phyloP scores from a whole-genome alignment of 441 rosid genomes.

The Bruguiera hainesii region DNA sequence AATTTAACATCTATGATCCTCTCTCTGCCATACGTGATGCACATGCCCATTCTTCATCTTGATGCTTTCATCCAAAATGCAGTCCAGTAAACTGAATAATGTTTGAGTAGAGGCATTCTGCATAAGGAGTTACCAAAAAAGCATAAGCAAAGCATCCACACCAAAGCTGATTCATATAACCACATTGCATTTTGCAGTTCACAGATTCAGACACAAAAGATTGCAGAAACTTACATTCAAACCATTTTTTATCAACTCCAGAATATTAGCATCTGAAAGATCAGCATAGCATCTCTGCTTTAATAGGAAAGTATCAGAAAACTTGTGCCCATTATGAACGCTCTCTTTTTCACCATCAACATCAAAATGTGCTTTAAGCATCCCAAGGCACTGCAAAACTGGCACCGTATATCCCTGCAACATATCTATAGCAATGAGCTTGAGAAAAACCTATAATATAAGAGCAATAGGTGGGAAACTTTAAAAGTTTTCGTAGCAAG shows the following conservation, averaged over 20 bases:
- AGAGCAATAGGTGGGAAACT: not conserved
- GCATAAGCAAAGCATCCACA: constrained; percentile 21
- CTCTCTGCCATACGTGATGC: constrained; percentile 59
- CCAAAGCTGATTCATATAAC: constrained; percentile 12
- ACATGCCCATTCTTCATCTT: constrained; percentile 65
- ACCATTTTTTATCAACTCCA: constrained; percentile 58
- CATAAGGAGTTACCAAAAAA: constrained; percentile 19
- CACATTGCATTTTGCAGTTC: not conserved
- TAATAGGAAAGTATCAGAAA: constrained; percentile 44
- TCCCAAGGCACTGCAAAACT: constrained; percentile 68
- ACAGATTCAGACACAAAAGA: not conserved
- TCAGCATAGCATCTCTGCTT: constrained; percentile 55
- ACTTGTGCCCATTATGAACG: constrained; percentile 42
- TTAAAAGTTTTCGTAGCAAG: not conserved
- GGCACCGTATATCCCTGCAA: constrained; percentile 75
- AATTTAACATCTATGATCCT: constrained; percentile 19
- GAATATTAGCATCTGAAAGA: constrained; percentile 52
- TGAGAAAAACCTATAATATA: constrained; percentile 11
- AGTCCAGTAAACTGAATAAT: constrained; percentile 59
- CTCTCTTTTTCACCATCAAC: constrained; percentile 14
- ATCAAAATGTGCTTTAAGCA: constrained; percentile 52
- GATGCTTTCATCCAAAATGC: constrained; percentile 66
- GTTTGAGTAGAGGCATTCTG: constrained; percentile 77
- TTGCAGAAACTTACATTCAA: constrained; percentile 55
- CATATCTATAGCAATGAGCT: constrained; percentile 23